phyloP scores from a whole-genome alignment of 495 filamentous ascomycete species.

The Xylaria curta region DNA sequence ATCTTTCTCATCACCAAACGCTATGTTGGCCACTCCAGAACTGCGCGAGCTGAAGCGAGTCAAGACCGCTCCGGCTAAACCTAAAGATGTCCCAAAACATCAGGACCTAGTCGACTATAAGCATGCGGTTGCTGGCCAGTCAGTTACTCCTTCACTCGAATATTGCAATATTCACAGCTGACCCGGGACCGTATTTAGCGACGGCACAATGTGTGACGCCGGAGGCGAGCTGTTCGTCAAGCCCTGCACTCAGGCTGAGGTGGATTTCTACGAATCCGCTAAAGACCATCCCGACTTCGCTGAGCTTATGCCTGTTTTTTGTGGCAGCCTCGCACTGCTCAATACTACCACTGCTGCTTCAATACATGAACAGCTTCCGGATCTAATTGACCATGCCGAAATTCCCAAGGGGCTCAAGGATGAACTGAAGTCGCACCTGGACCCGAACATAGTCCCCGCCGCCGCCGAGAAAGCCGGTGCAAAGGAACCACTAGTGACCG shows the following conservation, averaged over 20 bases:
- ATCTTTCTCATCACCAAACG: constrained; percentile 18
- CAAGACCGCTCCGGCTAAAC: constrained; percentile 22
- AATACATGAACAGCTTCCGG: constrained; percentile 58
- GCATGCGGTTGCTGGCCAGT: constrained; percentile 93
- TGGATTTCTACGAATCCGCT: constrained; percentile 89
- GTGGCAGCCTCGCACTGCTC: constrained; percentile 74
- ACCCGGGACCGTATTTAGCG: constrained; percentile 58
- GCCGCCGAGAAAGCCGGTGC: constrained; percentile 36
- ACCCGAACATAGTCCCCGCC: constrained; percentile 20
- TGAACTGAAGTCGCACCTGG: constrained; percentile 44
- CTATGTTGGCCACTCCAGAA: constrained; percentile 38
- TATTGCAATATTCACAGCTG: constrained; percentile 18
- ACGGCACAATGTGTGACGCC: constrained; percentile 85
- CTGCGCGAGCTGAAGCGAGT: constrained; percentile 32
- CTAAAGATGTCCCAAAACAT: constrained; percentile 48
- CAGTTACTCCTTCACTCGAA: constrained; percentile 51
- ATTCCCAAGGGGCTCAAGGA: constrained; percentile 50
- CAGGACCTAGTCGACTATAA: constrained; percentile 72
- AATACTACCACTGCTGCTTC: constrained; percentile 51
- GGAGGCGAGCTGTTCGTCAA: constrained; percentile 92
- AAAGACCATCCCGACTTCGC: constrained; percentile 71
- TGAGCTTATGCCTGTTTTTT: constrained; percentile 81
- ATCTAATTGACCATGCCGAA: constrained; percentile 53
- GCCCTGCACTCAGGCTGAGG: constrained; percentile 85
- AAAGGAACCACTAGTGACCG: constrained; percentile 31